Evolutionary conservation across 2,329 filamentous ascomycete species (phyloP).

Genomic region (Claviceps maximensis): DNA sequence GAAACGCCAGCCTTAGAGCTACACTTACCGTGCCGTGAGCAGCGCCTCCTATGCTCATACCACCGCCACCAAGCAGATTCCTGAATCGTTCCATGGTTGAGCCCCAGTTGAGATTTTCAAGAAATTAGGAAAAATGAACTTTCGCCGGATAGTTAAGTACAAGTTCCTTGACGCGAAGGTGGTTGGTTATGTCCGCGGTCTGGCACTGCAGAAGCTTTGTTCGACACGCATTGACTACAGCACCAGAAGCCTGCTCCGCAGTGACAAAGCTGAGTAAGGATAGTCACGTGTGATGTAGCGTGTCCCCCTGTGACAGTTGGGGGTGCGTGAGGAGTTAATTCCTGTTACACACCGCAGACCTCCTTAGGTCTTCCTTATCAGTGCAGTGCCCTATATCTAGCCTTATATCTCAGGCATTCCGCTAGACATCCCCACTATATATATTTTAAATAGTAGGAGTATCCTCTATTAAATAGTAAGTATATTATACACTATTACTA

Average conservation of each 20-base stretch:
- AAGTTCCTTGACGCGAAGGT: background rate
- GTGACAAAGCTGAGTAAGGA: conserved; percentile 9
- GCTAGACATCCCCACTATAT: too few relatives aligned
- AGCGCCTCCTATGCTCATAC: conserved; percentile 47
- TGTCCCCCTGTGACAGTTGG: too few relatives aligned
- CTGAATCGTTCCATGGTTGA: conserved; percentile 77
- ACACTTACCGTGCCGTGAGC: conserved; percentile 26
- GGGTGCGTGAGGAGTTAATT: too few relatives aligned
- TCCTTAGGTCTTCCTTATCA: too few relatives aligned
- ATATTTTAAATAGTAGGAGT: too few relatives aligned
- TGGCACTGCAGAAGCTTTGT: conserved; percentile 1
- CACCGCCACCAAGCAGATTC: conserved; percentile 69
- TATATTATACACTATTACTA: too few relatives aligned
- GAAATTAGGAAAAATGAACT: background rate
- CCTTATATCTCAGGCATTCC: too few relatives aligned
- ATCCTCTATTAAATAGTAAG: too few relatives aligned
- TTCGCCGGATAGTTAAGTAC: background rate
- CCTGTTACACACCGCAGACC: too few relatives aligned
- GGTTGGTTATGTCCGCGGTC: background rate
- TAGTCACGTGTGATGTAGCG: conserved; percentile 8
- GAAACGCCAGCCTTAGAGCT: background rate
- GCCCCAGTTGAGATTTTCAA: background rate
- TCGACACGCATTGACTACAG: conserved; percentile 6
- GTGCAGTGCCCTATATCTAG: too few relatives aligned
- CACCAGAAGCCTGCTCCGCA: conserved; percentile 6